Evolutionary conservation across 2,329 filamentous ascomycete genomes (phyloP).

Genomic region (Aureobasidium namibiae): DNA sequence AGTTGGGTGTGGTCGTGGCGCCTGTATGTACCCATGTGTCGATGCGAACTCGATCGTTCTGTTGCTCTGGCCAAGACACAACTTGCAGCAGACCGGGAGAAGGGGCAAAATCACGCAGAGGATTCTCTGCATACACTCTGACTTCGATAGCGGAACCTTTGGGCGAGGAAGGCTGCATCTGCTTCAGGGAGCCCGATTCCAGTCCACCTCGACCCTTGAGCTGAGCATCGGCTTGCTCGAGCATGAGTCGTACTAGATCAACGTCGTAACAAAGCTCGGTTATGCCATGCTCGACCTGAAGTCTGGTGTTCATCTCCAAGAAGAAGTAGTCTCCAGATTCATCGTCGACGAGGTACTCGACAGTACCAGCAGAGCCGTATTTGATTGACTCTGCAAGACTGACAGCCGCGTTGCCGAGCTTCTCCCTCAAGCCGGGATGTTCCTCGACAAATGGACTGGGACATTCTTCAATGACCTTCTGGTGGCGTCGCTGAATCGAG

Average conservation of each 20-base stretch:
- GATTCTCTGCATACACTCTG: slow-evolving; percentile 51
- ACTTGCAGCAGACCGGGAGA: slow-evolving; percentile 51
- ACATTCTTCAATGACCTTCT: slow-evolving; percentile 86
- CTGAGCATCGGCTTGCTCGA: slow-evolving; percentile 46
- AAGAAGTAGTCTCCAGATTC: slow-evolving; percentile 70
- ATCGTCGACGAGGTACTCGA: slow-evolving; percentile 86
- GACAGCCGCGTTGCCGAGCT: slow-evolving; percentile 60
- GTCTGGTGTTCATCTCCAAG: slow-evolving; percentile 51
- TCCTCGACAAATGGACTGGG: slow-evolving; percentile 60
- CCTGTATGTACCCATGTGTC: slow-evolving; percentile 58
- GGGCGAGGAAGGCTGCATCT: slow-evolving; percentile 35
- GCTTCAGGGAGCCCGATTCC: slow-evolving; percentile 31
- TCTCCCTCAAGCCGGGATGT: slow-evolving; percentile 50
- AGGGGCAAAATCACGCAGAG: slow-evolving; percentile 50
- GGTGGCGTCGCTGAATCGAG: slow-evolving; percentile 76
- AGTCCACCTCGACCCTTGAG: slow-evolving; percentile 39
- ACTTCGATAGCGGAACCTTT: slow-evolving; percentile 45
- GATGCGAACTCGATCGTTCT: slow-evolving; percentile 42
- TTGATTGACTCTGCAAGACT: slow-evolving; percentile 48
- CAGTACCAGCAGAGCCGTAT: slow-evolving; percentile 81
- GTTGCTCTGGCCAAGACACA: slow-evolving; percentile 43
- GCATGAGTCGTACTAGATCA: slow-evolving; percentile 49
- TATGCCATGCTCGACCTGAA: slow-evolving; percentile 52
- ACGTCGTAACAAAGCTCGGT: slow-evolving; percentile 49
- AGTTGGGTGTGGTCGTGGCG: slow-evolving; percentile 48